Percentiles rank a stretch among this genome's conserved stretches.
Evolutionary conservation across 805 yeast genomes (phyloP).

Genomic region (Yamadazyma paraphyllophila): DNA sequence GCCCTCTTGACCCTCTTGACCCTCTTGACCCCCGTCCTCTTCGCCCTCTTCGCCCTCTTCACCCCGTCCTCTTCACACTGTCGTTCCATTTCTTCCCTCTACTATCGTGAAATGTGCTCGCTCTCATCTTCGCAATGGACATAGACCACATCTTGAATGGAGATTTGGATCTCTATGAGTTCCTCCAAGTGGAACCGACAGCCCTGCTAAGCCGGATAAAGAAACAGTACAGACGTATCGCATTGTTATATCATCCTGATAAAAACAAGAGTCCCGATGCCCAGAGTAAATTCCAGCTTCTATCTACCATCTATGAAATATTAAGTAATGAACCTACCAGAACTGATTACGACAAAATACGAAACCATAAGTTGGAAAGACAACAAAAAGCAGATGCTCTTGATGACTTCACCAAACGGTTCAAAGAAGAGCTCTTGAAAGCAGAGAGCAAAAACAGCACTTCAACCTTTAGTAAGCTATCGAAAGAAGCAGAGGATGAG

Average conservation of each 20-base stretch:
- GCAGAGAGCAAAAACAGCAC: slow-evolving; percentile 19
- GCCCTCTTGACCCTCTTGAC: no score
- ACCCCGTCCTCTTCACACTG: no score
- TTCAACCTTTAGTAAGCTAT: background rate
- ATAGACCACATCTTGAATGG: slow-evolving; percentile 19
- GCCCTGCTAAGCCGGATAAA: slow-evolving; percentile 25
- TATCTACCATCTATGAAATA: slow-evolving; percentile 31
- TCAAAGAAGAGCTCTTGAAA: slow-evolving; percentile 27
- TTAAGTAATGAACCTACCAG: slow-evolving; percentile 25
- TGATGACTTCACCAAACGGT: slow-evolving; percentile 23
- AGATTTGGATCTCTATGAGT: slow-evolving; percentile 27
- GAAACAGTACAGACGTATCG: slow-evolving; percentile 31
- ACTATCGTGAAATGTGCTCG: background rate
- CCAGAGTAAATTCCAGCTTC: slow-evolving; percentile 26
- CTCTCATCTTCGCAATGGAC: slow-evolving; percentile 2
- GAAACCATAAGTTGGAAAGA: slow-evolving; percentile 15
- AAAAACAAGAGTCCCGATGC: slow-evolving; percentile 30
- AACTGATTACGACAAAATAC: slow-evolving; percentile 29
- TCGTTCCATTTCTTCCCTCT: no score
- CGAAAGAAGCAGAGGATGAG: slow-evolving; percentile 4
- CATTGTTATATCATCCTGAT: slow-evolving; percentile 42
- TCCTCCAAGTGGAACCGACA: slow-evolving; percentile 20
- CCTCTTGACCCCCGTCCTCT: no score
- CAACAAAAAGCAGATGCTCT: slow-evolving; percentile 13
- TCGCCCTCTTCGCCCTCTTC: no score